Conservation (phyloP, 176 grass and related monocot species). For the Puya raimondii region DNA sequence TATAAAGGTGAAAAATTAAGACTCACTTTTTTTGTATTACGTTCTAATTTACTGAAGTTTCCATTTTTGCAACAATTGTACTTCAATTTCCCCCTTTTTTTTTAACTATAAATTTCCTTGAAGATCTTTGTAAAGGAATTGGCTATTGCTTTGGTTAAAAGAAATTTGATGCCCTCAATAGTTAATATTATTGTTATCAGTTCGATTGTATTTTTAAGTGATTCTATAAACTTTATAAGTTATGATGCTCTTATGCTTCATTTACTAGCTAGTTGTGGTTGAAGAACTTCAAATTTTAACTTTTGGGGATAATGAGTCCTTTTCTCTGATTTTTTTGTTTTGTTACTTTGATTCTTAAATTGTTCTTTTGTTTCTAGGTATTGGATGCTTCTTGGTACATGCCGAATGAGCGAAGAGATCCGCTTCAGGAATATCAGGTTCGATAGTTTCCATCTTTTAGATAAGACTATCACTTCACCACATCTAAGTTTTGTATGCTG, state of each 20-base stretch:
- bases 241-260: too few species aligned
- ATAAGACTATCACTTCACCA: neutral
- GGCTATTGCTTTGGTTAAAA: too few species aligned
- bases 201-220: too few species aligned
- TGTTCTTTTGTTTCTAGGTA: constrained; percentile 32
- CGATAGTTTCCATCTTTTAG: neutral
- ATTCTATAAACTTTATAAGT: too few species aligned
- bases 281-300: neutral
- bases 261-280: too few species aligned
- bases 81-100: too few species aligned
- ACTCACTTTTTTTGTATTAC: neutral
- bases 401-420: constrained; percentile 60
- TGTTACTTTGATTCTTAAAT: neutral
- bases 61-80: neutral
- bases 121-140: too few species aligned
- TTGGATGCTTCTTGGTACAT: constrained; percentile 98
- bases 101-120: neutral
- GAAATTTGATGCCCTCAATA: too few species aligned
- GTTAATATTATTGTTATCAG: too few species aligned
- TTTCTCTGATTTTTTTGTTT: constrained; percentile 4
- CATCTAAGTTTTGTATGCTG: neutral
- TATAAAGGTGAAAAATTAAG: constrained; percentile 42
- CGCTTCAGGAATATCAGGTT: constrained; percentile 85
- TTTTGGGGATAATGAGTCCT: constrained; percentile 2
- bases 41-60: neutral